Base-by-base conservation (phyloP, 768 basidiomycete genomes). In the Macrolepiota dolichaula region DNA sequence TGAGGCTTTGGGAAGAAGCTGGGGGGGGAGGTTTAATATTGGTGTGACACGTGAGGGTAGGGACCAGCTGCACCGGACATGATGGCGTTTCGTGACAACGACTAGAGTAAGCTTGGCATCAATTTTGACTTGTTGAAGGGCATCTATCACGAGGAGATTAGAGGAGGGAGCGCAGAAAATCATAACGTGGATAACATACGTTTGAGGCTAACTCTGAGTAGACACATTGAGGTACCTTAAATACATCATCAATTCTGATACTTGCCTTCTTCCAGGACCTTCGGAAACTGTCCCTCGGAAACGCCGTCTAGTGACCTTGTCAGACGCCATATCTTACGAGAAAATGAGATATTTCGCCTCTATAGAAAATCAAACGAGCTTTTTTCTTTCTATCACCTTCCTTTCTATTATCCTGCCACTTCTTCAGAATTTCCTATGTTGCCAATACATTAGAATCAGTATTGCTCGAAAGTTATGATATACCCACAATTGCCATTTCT, bases 31-130 rank as follows among this genome's bases (percentile, higher is more conserved):
- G 3, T 5, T 42, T 17, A 35, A 22, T 13, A n/a, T n/a, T 44
- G 3, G 49, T 40, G 35, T 37, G 35, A 13, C 35, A 44, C 19
- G 4, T 37, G 9, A n/a, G 24, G 52, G 37, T 22, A 25, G 13
- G 35, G 36, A 19, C 11, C 35, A 13, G 22, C 3, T 13, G 22
- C 59, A 76, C 68, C 84, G 77, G 52, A 86, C 79, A 55, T 88
- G 87, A 68, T 89, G 87, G 4, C 88, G 80, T 68, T 93, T 94
- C 11, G 89, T 91, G 7, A 94, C 92, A 22, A 94, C 77, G 53
- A 93, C 81, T n/a, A 93, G 74, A 0, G 92, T 94, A 32, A 94
- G 88, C 57, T 57, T 85, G 0, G 87, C 83, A 0, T 77, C 36
- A 40, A 91, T 86, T 6, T 76, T 75, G 1, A 88, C 66, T 5